phyloP scores from a whole-genome alignment of 495 filamentous ascomycete genomes.

The Emericellopsis terricola region DNA sequence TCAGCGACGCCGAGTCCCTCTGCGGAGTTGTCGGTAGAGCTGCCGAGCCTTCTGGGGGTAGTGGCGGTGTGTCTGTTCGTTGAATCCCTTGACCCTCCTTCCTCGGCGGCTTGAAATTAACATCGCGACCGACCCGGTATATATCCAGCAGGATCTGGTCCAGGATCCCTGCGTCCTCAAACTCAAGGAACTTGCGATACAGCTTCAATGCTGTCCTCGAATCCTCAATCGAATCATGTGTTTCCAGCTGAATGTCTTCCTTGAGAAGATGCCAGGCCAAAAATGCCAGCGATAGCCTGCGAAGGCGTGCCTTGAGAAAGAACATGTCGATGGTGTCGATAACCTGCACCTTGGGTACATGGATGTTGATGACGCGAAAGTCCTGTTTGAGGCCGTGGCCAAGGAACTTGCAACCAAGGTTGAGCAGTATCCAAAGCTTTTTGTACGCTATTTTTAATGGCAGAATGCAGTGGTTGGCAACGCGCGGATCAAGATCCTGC shows the following conservation, averaged over 20 bases:
- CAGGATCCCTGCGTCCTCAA: constrained; percentile 64
- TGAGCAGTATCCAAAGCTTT: constrained; percentile 90
- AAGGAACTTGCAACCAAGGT: constrained; percentile 84
- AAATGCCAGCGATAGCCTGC: constrained; percentile 74
- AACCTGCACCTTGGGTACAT: constrained; percentile 77
- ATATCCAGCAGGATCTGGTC: constrained; percentile 65
- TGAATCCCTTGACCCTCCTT: constrained; percentile 11
- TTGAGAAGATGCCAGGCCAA: constrained; percentile 75
- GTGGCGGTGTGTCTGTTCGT: constrained; percentile 17
- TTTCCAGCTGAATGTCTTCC: constrained; percentile 77
- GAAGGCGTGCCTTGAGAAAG: constrained; percentile 45
- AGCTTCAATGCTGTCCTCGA: constrained; percentile 75
- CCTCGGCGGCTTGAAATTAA: constrained; percentile 56
- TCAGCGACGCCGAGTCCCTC: constrained; percentile 3
- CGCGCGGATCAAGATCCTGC: constrained; percentile 60
- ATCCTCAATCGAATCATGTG: constrained; percentile 88
- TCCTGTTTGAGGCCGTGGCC: constrained; percentile 86
- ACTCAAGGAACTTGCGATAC: constrained; percentile 82
- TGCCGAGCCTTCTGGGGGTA: constrained; percentile 1
- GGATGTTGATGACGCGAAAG: constrained; percentile 95
- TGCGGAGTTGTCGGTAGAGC: constrained; percentile 11
- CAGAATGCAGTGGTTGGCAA: constrained; percentile 63
- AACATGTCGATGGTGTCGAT: constrained; percentile 87
- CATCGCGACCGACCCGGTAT: constrained; percentile 51
- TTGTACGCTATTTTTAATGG: constrained; percentile 87